Conservation (phyloP, 768 basidiomycete species). For the Trametes villosa region DNA sequence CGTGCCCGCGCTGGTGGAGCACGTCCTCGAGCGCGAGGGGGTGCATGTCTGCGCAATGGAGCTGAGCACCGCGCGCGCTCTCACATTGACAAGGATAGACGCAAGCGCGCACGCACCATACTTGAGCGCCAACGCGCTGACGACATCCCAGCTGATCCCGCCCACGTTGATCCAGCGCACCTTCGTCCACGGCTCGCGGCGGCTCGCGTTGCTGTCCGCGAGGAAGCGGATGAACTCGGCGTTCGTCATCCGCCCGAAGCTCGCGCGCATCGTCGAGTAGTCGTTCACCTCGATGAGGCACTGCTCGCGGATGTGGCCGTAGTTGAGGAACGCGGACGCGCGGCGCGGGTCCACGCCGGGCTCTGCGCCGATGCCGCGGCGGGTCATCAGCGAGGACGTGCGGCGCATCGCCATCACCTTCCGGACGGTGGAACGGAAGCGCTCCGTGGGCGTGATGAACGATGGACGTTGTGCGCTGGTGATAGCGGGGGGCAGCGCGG, state of each 20-base stretch:
- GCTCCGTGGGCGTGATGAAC: conserved; percentile 46
- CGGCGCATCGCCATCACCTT: conserved; percentile 68
- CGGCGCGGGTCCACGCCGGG: conserved; percentile 74
- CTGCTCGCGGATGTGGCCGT: conserved; percentile 59
- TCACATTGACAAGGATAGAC: background rate
- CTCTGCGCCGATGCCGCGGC: conserved; percentile 61
- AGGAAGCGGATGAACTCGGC: conserved; percentile 62
- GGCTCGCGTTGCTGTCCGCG: conserved; percentile 46
- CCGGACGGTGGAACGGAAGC: conserved; percentile 57
- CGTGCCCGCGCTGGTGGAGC: conserved; percentile 56
- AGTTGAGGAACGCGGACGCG: conserved; percentile 55
- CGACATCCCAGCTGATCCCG: conserved; percentile 72
- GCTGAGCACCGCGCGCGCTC: background rate
- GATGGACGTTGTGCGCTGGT: conserved; percentile 16
- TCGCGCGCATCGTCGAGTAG: conserved; percentile 62
- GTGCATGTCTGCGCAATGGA: conserved; percentile 54
- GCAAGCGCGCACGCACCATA: conserved; percentile 49
- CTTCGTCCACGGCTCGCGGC: conserved; percentile 62
- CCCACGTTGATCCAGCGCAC: conserved; percentile 78
- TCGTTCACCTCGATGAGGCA: conserved; percentile 72
- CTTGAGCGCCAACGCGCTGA: conserved; percentile 66
- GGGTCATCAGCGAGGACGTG: conserved; percentile 44
- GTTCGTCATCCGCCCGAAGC: conserved; percentile 61
- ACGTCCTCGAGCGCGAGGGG: conserved; percentile 75
- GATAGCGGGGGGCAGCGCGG: background rate